Conservation (phyloP, 2,329 filamentous ascomycete genomes). For the Albophoma yamanashiensis region DNA sequence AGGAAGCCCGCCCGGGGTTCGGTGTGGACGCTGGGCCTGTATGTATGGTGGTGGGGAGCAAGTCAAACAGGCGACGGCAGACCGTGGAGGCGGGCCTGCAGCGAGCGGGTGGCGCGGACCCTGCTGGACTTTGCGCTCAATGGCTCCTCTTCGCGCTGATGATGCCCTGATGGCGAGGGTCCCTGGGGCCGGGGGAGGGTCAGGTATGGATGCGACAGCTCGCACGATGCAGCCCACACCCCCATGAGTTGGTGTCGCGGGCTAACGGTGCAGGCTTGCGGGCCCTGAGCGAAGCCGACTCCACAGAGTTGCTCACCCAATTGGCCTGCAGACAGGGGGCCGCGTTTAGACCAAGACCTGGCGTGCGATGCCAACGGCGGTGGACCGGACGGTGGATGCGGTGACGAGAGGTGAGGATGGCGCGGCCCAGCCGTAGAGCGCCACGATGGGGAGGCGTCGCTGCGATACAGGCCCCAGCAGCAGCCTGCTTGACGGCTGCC, state of each 20-base stretch:
- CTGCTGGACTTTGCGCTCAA: background rate
- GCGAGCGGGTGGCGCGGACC: slow-evolving; percentile 2
- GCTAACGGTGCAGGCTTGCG: background rate
- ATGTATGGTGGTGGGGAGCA: slow-evolving; percentile 8
- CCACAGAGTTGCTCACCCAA: slow-evolving; percentile 1
- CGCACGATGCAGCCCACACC: background rate
- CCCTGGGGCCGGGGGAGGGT: background rate
- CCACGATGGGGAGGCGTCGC: background rate
- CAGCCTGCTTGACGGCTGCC: background rate
- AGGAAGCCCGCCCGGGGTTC: slow-evolving; percentile 6
- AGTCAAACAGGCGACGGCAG: slow-evolving; percentile 6
- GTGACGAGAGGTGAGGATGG: background rate
- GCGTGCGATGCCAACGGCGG: background rate
- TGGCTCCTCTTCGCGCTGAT: background rate
- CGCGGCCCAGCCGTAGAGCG: background rate
- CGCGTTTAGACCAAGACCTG: background rate
- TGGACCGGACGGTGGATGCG: background rate
- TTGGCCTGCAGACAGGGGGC: background rate
- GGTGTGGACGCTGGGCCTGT: slow-evolving; percentile 7
- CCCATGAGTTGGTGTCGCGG: background rate
- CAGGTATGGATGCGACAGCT: background rate
- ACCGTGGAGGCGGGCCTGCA: slow-evolving; percentile 1
- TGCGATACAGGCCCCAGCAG: background rate
- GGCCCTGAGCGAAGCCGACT: background rate
- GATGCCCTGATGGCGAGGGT: background rate